Base-by-base conservation (phyloP, 306 rosid species). In the Medicago lupulina region DNA sequence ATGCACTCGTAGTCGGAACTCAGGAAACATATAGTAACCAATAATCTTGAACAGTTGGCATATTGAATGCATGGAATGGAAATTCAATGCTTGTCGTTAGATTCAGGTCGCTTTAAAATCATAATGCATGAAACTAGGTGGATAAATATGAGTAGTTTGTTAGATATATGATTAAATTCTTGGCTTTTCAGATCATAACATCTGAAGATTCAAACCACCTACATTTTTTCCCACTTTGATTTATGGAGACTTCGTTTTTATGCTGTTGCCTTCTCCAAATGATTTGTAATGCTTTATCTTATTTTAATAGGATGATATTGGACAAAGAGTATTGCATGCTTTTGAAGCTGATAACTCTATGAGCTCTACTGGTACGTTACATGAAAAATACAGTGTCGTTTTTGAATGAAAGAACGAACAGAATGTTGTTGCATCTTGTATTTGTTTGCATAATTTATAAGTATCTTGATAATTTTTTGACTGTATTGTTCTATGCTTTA, bases 331-430 rank as follows among this genome's bases (percentile, higher is more conserved):
- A 28, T 80, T 90, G 86, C 89, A 82, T 84, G 88, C 90, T 61
- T 90, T 81, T 84, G 90, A 84, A 43, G 85, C 70, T 86, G 89
- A 88, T 41, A n/a, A 54, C 75, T 86, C 80, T 31, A 74, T 75
- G 53, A 81, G 78, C 76, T 80, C 85, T 77, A 63, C 86, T 72
- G 96, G 97, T 95, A 88, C 25, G 84, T 83, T 74, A 49, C 21
- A 65, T n/a, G 44, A 74, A 75, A 84, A 65, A 23, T 38, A 51
- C 67, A 43, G 41, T 76, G 51, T 71, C 71, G 38, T 15, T 77
- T 68, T 46, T 18, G 16, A 62, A 57, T 31, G 39, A 63, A n/a
- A 40, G 50, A 41, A 19, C 31, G 55, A 50, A 58, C 21, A 71
- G 51, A 43, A 25, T 69, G 60, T 15, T 65, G 21, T 69, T 74